Base-by-base conservation (phyloP, 2,329 filamentous ascomycete species). In the Fusarium buxicola region DNA sequence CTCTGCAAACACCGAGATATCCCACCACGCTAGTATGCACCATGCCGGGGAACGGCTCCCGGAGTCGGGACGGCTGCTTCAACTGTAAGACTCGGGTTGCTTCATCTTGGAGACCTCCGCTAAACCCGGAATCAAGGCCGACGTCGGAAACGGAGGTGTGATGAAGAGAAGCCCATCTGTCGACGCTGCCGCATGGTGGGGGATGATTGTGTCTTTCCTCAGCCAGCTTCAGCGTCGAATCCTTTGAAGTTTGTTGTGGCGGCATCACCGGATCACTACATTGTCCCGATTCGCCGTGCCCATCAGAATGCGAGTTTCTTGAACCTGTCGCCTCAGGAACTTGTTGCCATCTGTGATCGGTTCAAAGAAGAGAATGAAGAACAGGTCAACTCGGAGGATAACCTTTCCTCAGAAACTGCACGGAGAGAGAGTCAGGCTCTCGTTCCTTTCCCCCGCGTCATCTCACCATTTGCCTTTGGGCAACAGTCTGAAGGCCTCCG, bases 71-170 rank as follows among this genome's bases (percentile, higher is more conserved):
- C 8, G 67, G 68, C 49, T 83, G 81, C 71, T 77, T 76, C 53
- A 78, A 79, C 54, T 83, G 82, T 63, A 6, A 21, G 21, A 21
- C 21, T 6, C 21, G 4, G 21, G 4, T 21, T 4, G 21, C 21
- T 21, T n/a, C n/a, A 21, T 21, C 21, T 21, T 21, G 21, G 6
- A 21, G 21, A 21, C 21, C 4, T 21, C 4, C 21, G 6, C 21
- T 21, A 21, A 21, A 21, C 21, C 21, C 21, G 21, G 21, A 21
- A 21, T 21, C 21, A 21, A 21, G 21, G 21, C 21, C 76, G 82
- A 51, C 82, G 80, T 58, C 76, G 82, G 54, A 84, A 82, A 65
- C 70, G 82, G n/a, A 75, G 76, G 48, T 85, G 82, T 68, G 81
- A 84, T 63, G 51, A 65, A 15, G 35, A 65, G 16, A 70, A 70